Base-by-base conservation (phyloP, 2,329 filamentous ascomycete genomes). In the Cladorrhinum sp. region DNA sequence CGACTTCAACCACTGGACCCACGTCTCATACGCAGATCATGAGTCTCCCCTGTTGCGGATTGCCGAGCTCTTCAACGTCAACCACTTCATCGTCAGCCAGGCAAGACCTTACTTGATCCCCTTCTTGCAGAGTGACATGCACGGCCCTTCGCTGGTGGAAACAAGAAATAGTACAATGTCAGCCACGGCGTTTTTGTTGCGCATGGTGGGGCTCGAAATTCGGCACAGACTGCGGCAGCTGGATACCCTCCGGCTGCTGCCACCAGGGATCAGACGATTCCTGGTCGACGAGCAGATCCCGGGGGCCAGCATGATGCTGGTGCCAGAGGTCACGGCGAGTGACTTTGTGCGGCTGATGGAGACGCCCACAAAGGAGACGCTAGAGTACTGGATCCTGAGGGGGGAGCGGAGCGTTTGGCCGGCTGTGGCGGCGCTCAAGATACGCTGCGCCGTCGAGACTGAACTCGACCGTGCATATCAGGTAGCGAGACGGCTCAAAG, bases 31-130 rank as follows among this genome's bases (percentile, higher is more conserved):
- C 72, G 81, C 81, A 48, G 87, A 90, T 63, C 85, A 85, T 48
- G 87, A 84, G 69, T 82, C 81, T 0, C 83, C 83, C 1, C 81
- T 95, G 1, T 81, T 85, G 57, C 85, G 91, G 41, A 87, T 95
- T 27, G 85, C 89, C 6, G 89, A 93, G 75, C 83, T 93, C 10
- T 95, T 95, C 81, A 96, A 96, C 72, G 91, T 96, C 57, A 96
- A 96, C 71, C 93, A 97, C 77, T 97, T 96, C 76, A 92, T 98
- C 65, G 87, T 98, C 66, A 95, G 90, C 65, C 93, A 97, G 77
- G 92, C 93, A 0, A 84, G 93, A 2, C 93, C 93, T 0, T 96
- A 96, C 73, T 80, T 96, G 16, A 88, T 93, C 25, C 93, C 93
- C 0, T 95, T 96, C 68, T 80, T 96, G 4, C 86, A 89, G 63